phyloP scores from a whole-genome alignment of 140 eudicot genomes.

The Flaveria floridana region DNA sequence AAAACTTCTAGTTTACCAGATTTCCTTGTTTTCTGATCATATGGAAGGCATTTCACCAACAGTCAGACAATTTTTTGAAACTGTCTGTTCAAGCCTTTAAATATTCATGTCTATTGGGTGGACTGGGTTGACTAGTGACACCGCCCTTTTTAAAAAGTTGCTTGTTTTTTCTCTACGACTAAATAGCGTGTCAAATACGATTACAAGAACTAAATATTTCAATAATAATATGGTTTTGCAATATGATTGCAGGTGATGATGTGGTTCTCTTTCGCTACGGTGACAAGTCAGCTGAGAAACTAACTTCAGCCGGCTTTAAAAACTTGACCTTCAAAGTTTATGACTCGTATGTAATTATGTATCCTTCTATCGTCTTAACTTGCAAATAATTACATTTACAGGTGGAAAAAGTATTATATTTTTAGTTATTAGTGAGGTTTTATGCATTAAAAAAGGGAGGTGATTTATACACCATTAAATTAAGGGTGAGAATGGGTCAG shows the following conservation, averaged over 20 bases:
- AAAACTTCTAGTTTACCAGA: not conserved
- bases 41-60: not conserved
- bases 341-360: constrained; percentile 61
- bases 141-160: no score
- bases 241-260: constrained; percentile 69
- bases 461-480: not conserved
- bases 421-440: not conserved
- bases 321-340: constrained; percentile 72
- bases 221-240: constrained; percentile 15
- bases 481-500: not conserved
- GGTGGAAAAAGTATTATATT: not conserved
- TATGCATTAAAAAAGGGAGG: not conserved
- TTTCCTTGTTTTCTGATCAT: constrained; percentile 1
- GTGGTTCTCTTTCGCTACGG: constrained; percentile 75
- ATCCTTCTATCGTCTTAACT: constrained; percentile 11
- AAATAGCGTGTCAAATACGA: not conserved
- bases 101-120: not conserved
- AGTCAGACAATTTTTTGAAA: not conserved
- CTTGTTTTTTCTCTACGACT: not conserved
- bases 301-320: constrained; percentile 54
- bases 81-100: not conserved
- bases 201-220: not conserved
- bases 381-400: not conserved
- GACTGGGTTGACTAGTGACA: not conserved
- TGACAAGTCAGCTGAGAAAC: constrained; percentile 61